These are phyloP conservation scores for Vitis labrusca DNA, from an alignment of 164 flowering plant genomes.

Conservation along the genomic window DNA sequence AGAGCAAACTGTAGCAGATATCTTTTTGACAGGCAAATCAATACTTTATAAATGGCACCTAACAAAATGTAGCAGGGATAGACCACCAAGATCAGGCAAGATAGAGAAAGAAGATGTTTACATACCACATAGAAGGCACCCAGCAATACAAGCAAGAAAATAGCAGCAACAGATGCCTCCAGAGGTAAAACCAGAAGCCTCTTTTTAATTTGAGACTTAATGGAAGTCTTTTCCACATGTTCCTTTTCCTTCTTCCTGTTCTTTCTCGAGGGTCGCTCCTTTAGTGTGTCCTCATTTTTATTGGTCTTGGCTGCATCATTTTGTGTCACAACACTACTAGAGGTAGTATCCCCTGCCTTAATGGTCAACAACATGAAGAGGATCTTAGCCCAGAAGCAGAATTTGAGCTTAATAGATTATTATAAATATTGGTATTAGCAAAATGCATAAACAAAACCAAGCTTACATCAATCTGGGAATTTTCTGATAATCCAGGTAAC, in stretches of 20 bases:
- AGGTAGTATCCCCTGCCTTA: conserved; percentile 68
- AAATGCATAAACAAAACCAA: conserved; percentile 5
- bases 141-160: conserved; percentile 75
- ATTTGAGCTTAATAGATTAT: background rate
- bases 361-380: conserved; percentile 21
- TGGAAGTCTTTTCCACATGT: conserved; percentile 49
- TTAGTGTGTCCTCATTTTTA: conserved; percentile 56
- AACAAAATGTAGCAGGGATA: too few species aligned
- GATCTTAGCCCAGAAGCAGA: conserved; percentile 17
- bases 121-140: conserved; percentile 98
- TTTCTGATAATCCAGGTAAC: conserved; percentile 37
- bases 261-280: conserved; percentile 73
- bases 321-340: conserved; percentile 31
- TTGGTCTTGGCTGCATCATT: conserved; percentile 53
- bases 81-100: background rate
- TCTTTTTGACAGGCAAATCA: too few species aligned
- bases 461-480: conserved; percentile 50
- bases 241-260: conserved; percentile 84
- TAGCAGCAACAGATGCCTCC: conserved; percentile 69
- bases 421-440: background rate
- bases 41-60: too few species aligned
- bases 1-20: too few species aligned
- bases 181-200: conserved; percentile 82
- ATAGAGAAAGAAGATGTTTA: conserved; percentile 6
- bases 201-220: conserved; percentile 50